Conservation (phyloP, 331 rosid species). For the Rosa hybrid region DNA sequence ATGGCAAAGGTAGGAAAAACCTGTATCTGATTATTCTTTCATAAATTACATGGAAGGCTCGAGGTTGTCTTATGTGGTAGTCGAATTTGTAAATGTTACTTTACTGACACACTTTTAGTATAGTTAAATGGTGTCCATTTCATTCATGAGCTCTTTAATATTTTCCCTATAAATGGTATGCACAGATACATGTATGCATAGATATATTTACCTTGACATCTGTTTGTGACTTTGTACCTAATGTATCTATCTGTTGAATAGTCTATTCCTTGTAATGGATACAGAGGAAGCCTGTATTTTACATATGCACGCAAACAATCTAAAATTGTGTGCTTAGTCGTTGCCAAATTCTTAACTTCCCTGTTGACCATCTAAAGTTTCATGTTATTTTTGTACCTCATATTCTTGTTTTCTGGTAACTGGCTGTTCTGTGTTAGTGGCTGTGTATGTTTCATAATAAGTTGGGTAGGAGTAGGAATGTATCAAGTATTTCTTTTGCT, state of each 20-base stretch:
- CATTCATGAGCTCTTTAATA: background rate
- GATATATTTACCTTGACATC: background rate
- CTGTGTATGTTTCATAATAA: background rate
- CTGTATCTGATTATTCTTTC: background rate
- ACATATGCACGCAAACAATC: background rate
- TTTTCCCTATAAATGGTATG: background rate
- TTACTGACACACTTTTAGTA: background rate
- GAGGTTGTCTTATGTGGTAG: background rate
- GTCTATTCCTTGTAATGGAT: background rate
- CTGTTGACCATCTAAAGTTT: background rate
- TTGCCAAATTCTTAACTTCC: background rate
- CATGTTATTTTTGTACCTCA: background rate
- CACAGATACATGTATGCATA: background rate
- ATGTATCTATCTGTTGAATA: background rate
- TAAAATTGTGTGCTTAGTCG: background rate
- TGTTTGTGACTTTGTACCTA: background rate
- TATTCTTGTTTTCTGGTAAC: background rate
- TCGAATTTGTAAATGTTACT: background rate
- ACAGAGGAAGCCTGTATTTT: background rate
- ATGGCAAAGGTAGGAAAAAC: conserved; percentile 56
- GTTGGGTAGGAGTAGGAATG: background rate
- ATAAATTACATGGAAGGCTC: background rate
- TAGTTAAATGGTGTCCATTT: background rate
- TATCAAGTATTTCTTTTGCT: background rate
- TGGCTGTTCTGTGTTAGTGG: background rate